Conservation (phyloP, 768 basidiomycete genomes). For the Hericium alpestre region DNA sequence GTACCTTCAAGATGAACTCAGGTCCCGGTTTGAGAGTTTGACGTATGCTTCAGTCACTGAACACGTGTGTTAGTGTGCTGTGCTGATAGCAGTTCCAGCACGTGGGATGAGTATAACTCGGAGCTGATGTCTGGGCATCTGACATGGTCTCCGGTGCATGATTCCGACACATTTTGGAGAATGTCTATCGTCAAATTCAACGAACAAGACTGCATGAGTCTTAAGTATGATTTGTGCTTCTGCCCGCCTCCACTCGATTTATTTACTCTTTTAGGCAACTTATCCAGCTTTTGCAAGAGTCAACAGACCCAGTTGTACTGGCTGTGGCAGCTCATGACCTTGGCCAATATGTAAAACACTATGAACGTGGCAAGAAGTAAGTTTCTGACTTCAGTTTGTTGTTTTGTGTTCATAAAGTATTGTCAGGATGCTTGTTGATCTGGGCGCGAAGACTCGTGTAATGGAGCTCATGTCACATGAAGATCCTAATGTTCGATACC, state of each 20-base stretch:
- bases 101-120: slow-evolving; percentile 91
- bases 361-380: slow-evolving; percentile 87
- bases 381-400: not conserved
- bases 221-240: slow-evolving; percentile 45
- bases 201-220: slow-evolving; percentile 71
- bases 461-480: slow-evolving; percentile 91
- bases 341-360: slow-evolving; percentile 88
- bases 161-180: slow-evolving; percentile 96
- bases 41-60: slow-evolving; percentile 45
- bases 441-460: slow-evolving; percentile 77
- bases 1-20: slow-evolving; percentile 81
- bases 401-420: slow-evolving; percentile 3
- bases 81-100: slow-evolving; percentile 35
- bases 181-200: slow-evolving; percentile 85
- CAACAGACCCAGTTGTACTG: slow-evolving; percentile 65
- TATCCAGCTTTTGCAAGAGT: slow-evolving; percentile 58
- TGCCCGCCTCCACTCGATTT: not conserved
- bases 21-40: slow-evolving; percentile 73
- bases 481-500: slow-evolving; percentile 85
- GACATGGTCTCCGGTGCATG: slow-evolving; percentile 93
- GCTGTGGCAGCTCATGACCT: slow-evolving; percentile 91
- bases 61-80: not conserved
- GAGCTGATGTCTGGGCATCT: slow-evolving; percentile 85
- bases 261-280: slow-evolving; percentile 42
- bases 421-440: slow-evolving; percentile 62